A percentile compares a stretch with the other conserved stretches of the same genome.
These are phyloP conservation scores for Spiraea crenata DNA, from an alignment of 331 rosid species.

Conservation along the genomic window DNA sequence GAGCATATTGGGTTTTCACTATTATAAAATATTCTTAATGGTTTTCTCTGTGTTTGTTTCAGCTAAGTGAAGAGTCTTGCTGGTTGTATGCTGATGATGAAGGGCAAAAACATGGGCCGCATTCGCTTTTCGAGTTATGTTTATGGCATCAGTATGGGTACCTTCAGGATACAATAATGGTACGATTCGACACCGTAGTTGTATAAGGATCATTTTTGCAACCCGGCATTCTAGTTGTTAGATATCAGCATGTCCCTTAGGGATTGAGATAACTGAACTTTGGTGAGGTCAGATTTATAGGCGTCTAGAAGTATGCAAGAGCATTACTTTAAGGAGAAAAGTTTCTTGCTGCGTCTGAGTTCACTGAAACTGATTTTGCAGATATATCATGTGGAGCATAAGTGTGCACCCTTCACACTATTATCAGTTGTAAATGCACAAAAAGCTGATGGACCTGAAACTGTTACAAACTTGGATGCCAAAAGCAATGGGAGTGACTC, in stretches of 20 bases:
- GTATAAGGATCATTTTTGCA: neutral
- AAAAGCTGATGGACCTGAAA: conserved; percentile 45
- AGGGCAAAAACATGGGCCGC: conserved; percentile 75
- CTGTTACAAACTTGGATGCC: conserved; percentile 39
- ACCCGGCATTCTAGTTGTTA: no score
- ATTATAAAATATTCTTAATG: neutral
- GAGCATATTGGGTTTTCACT: neutral
- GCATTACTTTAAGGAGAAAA: neutral
- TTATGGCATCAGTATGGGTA: conserved; percentile 77
- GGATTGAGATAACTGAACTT: neutral
- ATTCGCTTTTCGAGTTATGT: conserved; percentile 64
- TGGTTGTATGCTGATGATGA: conserved; percentile 79
- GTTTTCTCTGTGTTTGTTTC: conserved; percentile 23
- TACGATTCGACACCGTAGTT: conserved; percentile 32
- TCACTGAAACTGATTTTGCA: conserved; percentile 36
- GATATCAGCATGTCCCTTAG: neutral
- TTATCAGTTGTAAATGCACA: conserved; percentile 54
- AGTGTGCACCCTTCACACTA: conserved; percentile 48
- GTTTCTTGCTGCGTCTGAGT: conserved; percentile 14
- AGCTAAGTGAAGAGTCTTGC: conserved; percentile 64
- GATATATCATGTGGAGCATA: conserved; percentile 69
- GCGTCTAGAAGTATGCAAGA: neutral
- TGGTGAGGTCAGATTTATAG: no score
- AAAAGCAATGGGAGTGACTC: conserved; percentile 38
- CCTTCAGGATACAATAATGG: conserved; percentile 66